These are phyloP conservation scores for Aspergillus carlsbadensis DNA, from an alignment of 495 filamentous ascomycete species.

Conservation along the genomic window DNA sequence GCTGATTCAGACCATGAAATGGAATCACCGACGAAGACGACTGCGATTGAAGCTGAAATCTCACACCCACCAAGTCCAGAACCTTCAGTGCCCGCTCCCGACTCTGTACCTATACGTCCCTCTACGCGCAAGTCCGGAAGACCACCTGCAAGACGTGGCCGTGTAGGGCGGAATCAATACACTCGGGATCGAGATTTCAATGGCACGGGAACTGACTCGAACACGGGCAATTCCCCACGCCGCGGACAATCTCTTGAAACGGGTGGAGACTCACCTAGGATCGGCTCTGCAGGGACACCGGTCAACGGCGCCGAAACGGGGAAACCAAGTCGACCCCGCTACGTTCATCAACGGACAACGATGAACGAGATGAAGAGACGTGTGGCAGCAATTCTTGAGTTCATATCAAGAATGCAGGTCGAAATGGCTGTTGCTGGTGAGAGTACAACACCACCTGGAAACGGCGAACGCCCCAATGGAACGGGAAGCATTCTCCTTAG, in stretches of 20 bases:
- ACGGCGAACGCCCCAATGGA: constrained; percentile 37
- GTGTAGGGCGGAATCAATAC: constrained; percentile 84
- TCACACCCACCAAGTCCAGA: constrained; percentile 50
- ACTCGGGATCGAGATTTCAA: constrained; percentile 70
- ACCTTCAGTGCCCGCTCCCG: constrained; percentile 48
- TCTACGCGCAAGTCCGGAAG: constrained; percentile 67
- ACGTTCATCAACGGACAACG: constrained; percentile 61
- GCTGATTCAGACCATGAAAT: constrained; percentile 40
- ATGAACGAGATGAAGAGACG: constrained; percentile 91
- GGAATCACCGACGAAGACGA: constrained; percentile 40
- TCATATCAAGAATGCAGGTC: constrained; percentile 85
- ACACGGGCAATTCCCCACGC: constrained; percentile 53
- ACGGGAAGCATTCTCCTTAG: constrained; percentile 24
- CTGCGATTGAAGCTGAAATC: constrained; percentile 38
- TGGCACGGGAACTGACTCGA: constrained; percentile 48
- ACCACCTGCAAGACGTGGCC: constrained; percentile 59
- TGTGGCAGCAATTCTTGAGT: constrained; percentile 80
- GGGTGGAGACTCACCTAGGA: constrained; percentile 42
- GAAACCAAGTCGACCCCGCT: constrained; percentile 58
- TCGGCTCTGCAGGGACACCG: constrained; percentile 34
- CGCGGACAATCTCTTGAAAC: constrained; percentile 66
- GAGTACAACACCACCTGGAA: constrained; percentile 38
- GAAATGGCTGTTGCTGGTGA: constrained; percentile 68
- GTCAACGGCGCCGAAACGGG: constrained; percentile 46
- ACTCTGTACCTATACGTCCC: constrained; percentile 39